Percentiles rank a stretch among this genome's conserved stretches.
Conservation (phyloP, 805 yeast genomes). For the Yamadazyma laniorum region DNA sequence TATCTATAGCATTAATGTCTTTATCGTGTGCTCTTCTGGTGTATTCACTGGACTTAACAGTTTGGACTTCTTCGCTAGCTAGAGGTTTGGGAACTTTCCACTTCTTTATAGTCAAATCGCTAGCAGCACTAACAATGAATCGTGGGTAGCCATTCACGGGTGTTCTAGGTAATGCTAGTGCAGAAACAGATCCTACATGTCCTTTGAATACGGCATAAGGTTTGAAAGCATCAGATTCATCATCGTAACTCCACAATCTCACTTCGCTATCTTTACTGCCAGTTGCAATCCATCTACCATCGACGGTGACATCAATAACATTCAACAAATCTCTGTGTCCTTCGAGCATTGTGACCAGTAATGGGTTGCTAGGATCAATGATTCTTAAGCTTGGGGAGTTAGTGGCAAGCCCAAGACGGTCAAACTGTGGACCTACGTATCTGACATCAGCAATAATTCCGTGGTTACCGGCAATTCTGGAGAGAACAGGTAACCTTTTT, state of each 20-base stretch:
- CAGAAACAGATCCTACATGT: conserved; percentile 83
- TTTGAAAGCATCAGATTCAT: conserved; percentile 34
- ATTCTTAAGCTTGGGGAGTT: conserved; percentile 87
- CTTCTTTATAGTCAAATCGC: conserved; percentile 80
- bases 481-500: conserved; percentile 16
- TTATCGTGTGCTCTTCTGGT: conserved; percentile 97
- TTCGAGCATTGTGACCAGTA: conserved; percentile 63
- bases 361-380: conserved; percentile 57
- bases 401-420: conserved; percentile 79
- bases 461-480: conserved; percentile 85
- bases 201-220: conserved; percentile 71
- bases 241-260: conserved; percentile 72
- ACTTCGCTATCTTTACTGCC: conserved; percentile 89
- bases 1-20: conserved; percentile 85
- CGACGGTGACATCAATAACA: conserved; percentile 69
- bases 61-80: conserved; percentile 18
- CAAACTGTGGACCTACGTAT: conserved; percentile 62
- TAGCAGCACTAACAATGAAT: conserved; percentile 78
- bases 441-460: conserved; percentile 92
- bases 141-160: conserved; percentile 47
- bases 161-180: conserved; percentile 69
- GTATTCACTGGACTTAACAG: conserved; percentile 66
- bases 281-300: conserved; percentile 88
- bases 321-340: conserved; percentile 88
- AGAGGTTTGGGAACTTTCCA: conserved; percentile 66